These are phyloP conservation scores for Lichtheimia ramosa DNA, from an alignment of 371 early-diverging fungal genomes.

Conservation along the genomic window DNA sequence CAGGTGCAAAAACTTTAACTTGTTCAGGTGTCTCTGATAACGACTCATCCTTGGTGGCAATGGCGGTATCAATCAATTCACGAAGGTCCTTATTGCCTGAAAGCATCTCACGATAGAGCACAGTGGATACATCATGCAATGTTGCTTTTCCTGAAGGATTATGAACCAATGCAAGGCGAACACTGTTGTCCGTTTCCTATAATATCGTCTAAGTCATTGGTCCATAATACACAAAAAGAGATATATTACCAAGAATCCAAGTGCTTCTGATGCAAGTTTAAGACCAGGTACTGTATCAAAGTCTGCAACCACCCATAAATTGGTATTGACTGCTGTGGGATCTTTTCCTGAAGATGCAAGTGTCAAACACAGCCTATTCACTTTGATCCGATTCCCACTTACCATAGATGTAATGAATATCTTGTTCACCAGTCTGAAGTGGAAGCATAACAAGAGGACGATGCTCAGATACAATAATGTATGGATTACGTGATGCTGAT, in stretches of 20 bases:
- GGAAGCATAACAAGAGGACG: conserved; percentile 47
- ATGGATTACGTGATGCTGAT: conserved; percentile 59
- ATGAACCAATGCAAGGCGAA: conserved; percentile 56
- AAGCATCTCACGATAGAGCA: conserved; percentile 13
- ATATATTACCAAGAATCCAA: conserved; percentile 27
- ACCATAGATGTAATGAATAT: conserved; percentile 1
- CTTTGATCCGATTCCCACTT: neutral
- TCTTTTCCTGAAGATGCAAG: conserved; percentile 7
- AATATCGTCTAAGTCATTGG: neutral
- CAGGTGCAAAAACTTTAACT: conserved; percentile 28
- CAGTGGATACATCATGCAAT: conserved; percentile 8
- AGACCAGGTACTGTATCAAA: conserved; percentile 54
- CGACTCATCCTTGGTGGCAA: conserved; percentile 1
- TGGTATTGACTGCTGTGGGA: conserved; percentile 19
- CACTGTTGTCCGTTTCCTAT: conserved; percentile 22
- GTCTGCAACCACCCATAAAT: conserved; percentile 58
- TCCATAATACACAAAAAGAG: too few species aligned
- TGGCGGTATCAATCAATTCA: conserved; percentile 2
- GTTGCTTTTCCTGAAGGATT: conserved; percentile 15
- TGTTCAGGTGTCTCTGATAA: conserved; percentile 16
- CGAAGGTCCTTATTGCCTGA: conserved; percentile 10
- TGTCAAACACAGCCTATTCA: too few species aligned
- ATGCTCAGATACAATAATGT: conserved; percentile 59
- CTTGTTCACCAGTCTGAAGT: conserved; percentile 8
- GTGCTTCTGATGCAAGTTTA: conserved; percentile 46